Evolutionary conservation across 2,329 filamentous ascomycete species (phyloP), one percentile per base, ranked within the genome.

Genomic region (Colletotrichum sp.): DNA sequence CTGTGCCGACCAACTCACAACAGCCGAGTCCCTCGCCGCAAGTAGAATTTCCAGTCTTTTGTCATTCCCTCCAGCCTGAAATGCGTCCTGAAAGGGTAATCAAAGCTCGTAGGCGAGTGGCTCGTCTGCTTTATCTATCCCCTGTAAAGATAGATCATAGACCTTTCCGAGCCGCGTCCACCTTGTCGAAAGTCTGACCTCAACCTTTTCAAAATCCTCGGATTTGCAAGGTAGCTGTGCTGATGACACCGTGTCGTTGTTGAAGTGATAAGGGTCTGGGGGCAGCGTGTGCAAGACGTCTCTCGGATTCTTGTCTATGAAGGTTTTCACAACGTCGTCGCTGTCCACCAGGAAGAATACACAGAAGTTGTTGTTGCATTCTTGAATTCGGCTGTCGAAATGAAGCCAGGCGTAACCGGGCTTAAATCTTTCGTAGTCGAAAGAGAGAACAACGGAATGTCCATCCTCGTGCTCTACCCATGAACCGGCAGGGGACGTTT

Each of bases 231-330:
- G 8, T 6, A 52, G n/a, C 18, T 52, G 10, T 18, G 12, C 8
- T 21, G n/a, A 21, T 21, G 8, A 13, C 0, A 52, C 6, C 5
- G n/a, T 21, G n/a, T 52, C 44, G 10, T n/a, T 12, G 5, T 13
- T 52, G 44, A 52, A 52, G 44, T n/a, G 1, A n/a, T 0, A 0
- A 21, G 44, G 12, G 12, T 21, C 44, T 13, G 44, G 44, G n/a
- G n/a, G 8, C 2, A 21, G 12, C 32, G 32, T 0, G 0, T 34
- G 32, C 32, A 0, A 34, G 32, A 0, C 30, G 30, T 32, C 0
- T 32, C 0, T 21, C n/a, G 44, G 44, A n/a, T 49, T 16, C 16
- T 21, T 49, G 44, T 49, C 44, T 0, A 49, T 21, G 18, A 49
- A 49, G 18, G 44, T 49, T n/a, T 16, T 21, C 7, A 49, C 44